phyloP scores from a whole-genome alignment of 1,284 basidiomycete species.

The Exsudoporus floridanus region DNA sequence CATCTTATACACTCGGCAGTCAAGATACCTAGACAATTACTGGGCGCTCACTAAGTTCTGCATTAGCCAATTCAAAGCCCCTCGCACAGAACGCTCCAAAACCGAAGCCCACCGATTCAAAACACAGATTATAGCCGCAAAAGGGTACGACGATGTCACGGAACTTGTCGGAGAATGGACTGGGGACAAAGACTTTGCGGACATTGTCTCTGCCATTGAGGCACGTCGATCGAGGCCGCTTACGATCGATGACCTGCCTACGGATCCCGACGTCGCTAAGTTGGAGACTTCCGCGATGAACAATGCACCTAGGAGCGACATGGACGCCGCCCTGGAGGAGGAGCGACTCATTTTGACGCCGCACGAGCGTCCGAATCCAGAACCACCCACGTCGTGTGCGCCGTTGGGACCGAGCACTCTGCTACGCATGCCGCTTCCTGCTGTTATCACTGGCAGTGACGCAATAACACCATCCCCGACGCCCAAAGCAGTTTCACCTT shows the following conservation, averaged over 20 bases:
- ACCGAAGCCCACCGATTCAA: slow-evolving; percentile 58
- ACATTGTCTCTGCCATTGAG: slow-evolving; percentile 55
- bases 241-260: slow-evolving; percentile 5
- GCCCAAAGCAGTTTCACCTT: slow-evolving; percentile 22
- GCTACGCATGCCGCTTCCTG: slow-evolving; percentile 39
- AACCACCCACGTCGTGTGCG: slow-evolving; percentile 38
- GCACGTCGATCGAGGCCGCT: slow-evolving; percentile 36
- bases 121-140: slow-evolving; percentile 59
- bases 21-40: slow-evolving; percentile 72
- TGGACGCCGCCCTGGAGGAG: neutral
- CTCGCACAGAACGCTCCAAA: slow-evolving; percentile 55
- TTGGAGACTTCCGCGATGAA: neutral
- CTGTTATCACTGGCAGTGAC: slow-evolving; percentile 42
- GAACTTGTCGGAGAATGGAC: slow-evolving; percentile 58
- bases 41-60: slow-evolving; percentile 94
- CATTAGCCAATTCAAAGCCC: slow-evolving; percentile 73
- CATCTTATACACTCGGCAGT: slow-evolving; percentile 36
- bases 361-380: slow-evolving; percentile 39
- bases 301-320: neutral
- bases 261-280: neutral
- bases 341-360: slow-evolving; percentile 36
- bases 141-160: slow-evolving; percentile 62
- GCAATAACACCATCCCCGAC: slow-evolving; percentile 48
- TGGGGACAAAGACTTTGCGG: slow-evolving; percentile 60
- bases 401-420: slow-evolving; percentile 41